A percentile compares a stretch with the other conserved stretches of the same genome.
phyloP scores from a whole-genome alignment of 2,329 filamentous ascomycete genomes.

The Bipolaris zeicola region DNA sequence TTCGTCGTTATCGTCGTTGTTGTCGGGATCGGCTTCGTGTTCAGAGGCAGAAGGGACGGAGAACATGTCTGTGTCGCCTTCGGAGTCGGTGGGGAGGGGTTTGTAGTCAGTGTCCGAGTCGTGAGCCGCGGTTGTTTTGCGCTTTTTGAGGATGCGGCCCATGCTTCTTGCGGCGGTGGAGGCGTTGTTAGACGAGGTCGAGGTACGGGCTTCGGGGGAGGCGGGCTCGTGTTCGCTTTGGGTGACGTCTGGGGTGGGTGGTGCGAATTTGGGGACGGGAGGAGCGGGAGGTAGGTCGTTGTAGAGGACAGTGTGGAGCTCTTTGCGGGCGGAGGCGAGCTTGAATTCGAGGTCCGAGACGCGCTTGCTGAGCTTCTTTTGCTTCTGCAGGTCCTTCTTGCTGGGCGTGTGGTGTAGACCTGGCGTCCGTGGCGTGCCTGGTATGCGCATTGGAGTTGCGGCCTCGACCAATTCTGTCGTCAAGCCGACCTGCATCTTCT shows the following conservation, averaged over 20 bases:
- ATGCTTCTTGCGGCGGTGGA: neutral
- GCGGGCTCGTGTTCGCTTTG: constrained; percentile 34
- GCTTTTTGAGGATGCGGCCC: constrained; percentile 47
- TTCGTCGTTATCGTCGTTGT: neutral
- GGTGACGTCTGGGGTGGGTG: constrained; percentile 28
- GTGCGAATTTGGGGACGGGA: constrained; percentile 41
- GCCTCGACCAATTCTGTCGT: constrained; percentile 14
- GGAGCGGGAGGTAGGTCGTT: constrained; percentile 52
- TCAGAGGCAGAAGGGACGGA: constrained; percentile 20
- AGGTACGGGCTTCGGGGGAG: constrained; percentile 24
- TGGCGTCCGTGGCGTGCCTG: constrained; percentile 30
- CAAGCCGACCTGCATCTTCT: constrained; percentile 13
- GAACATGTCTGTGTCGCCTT: constrained; percentile 26
- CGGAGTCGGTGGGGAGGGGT: constrained; percentile 29
- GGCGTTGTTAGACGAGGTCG: neutral
- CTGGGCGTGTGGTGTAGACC: constrained; percentile 56
- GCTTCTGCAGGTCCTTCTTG: constrained; percentile 62
- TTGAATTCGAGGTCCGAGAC: constrained; percentile 66
- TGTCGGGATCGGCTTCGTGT: constrained; percentile 11
- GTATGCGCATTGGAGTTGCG: constrained; percentile 17
- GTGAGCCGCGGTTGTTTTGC: constrained; percentile 36
- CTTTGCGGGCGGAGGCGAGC: constrained; percentile 60
- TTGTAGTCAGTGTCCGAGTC: constrained; percentile 41
- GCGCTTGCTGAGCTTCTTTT: constrained; percentile 63
- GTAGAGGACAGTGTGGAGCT: constrained; percentile 57